Evolutionary conservation across 2,329 filamentous ascomycete genomes (phyloP).

Genomic region (Botryosphaeria dothidea): DNA sequence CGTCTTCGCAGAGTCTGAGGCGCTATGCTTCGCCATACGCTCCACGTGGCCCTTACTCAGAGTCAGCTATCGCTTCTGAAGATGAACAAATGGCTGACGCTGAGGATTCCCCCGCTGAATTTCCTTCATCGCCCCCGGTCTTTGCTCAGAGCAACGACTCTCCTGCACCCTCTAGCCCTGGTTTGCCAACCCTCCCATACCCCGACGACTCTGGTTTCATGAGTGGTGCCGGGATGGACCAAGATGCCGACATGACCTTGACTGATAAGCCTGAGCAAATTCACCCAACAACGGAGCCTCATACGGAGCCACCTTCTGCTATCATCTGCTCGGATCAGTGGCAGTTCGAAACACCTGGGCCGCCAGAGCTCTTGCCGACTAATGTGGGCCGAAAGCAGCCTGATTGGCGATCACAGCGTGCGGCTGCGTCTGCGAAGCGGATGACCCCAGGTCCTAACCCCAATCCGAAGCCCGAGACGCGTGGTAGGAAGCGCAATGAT

Average conservation of each 20-base stretch:
- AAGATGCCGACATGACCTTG: constrained; percentile 52
- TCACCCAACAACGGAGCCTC: constrained; percentile 1
- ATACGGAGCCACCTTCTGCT: constrained; percentile 1
- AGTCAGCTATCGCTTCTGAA: constrained; percentile 46
- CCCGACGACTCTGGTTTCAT: constrained; percentile 77
- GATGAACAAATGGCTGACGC: constrained; percentile 52
- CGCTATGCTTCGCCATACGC: constrained; percentile 35
- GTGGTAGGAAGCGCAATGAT: constrained; percentile 18
- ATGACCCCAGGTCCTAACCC: neutral
- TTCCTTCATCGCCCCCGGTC: constrained; percentile 88
- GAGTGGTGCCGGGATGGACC: constrained; percentile 75
- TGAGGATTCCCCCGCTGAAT: constrained; percentile 72
- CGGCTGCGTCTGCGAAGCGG: constrained; percentile 4
- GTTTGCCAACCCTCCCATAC: constrained; percentile 58
- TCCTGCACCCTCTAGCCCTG: constrained; percentile 77
- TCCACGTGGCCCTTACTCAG: constrained; percentile 37
- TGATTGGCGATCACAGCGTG: constrained; percentile 13
- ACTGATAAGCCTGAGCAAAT: constrained; percentile 14
- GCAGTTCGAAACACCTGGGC: constrained; percentile 33
- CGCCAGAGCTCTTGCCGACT: constrained; percentile 40
- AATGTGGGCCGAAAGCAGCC: constrained; percentile 11
- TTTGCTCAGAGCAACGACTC: constrained; percentile 57
- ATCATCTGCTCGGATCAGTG: constrained; percentile 14
- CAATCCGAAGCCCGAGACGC: constrained; percentile 12
- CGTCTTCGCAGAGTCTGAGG: constrained; percentile 46